Base-by-base conservation (phyloP, 257 asterid genomes). In the Nyctanthes arbortristis region DNA sequence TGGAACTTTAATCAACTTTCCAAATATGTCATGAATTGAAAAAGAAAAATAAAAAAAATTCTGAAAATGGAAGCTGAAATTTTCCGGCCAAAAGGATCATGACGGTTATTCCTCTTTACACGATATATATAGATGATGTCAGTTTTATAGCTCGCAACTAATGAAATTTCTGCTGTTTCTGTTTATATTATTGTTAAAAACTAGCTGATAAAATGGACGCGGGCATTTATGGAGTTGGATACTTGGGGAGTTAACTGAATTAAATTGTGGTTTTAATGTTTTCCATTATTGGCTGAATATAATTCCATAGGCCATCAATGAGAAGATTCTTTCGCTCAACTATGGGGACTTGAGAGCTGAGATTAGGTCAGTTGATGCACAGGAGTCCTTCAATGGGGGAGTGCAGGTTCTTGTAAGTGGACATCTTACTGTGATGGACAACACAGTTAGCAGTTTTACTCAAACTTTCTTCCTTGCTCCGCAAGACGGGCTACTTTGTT, bases 381-480 rank as follows among this genome's bases (percentile, higher is more conserved):
- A 89, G 55, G 92, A 87, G 69, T 89, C 95, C 33, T 80, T 76
- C 63, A 79, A 67, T 57, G 87, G 89, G 61, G 96, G 96, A 55
- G 90, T 89, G 45, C 77, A 87, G 37, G 89, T 89, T 66, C 88
- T 89, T 63, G 96, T 89, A 39, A 85, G 85, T 68, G 95, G 96
- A 64, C 73, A 80, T 79, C 66, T 89, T 32, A 87, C 83, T 0
- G 89, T 79, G 73, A 78, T 62, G 79, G 89, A 82, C 33, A 82
- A 81, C 70, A 35, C 80, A 7, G 76, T 78, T 52, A 81, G 86
- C 77, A 87, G 77, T 62, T 89, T 89, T 40, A 78, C 94, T 7
- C 96, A 89, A 28, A 63, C 92, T 37, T 89, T 89, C 76, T 89
- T 89, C 78, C 92, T 89, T 20, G 96, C 96, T 35, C 96, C 96